Evolutionary conservation across 2,329 filamentous ascomycete species (phyloP).

Genomic region (Xylaria multiplex): DNA sequence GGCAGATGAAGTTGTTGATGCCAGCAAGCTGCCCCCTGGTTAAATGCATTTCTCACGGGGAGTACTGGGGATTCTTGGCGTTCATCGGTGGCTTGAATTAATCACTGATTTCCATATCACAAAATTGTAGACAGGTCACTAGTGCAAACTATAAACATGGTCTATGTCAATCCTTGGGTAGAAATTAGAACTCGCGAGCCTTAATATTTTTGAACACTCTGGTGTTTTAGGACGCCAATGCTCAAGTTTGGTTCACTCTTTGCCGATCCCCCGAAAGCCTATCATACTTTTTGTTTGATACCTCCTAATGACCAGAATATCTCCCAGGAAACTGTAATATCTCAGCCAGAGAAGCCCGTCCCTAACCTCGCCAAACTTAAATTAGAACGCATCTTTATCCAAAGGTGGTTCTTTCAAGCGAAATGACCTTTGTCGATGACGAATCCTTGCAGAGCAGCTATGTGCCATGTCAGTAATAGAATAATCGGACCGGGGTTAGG

Average conservation of each 20-base stretch:
- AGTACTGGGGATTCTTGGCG: constrained; percentile 29
- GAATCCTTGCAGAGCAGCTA: constrained; percentile 83
- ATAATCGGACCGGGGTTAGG: constrained; percentile 10
- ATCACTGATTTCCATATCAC: constrained; percentile 13
- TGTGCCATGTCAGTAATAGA: constrained; percentile 26
- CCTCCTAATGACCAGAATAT: not conserved
- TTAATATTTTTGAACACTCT: not conserved
- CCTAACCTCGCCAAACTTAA: not conserved
- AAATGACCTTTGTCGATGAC: constrained; percentile 94
- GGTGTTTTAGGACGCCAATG: not conserved
- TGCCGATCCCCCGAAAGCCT: not conserved
- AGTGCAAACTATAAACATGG: constrained; percentile 37
- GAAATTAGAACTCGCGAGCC: constrained; percentile 10
- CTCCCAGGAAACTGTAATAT: not conserved
- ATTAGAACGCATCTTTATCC: not conserved
- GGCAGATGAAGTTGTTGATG: constrained; percentile 93
- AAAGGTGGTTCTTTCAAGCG: not conserved
- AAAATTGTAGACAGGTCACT: constrained; percentile 38
- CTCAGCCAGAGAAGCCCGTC: not conserved
- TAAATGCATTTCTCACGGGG: constrained; percentile 55
- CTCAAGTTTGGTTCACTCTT: constrained; percentile 4
- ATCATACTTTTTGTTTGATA: constrained; percentile 2
- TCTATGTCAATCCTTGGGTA: constrained; percentile 14
- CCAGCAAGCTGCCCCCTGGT: constrained; percentile 91
- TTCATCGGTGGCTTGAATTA: constrained; percentile 31